Evolutionary conservation across 768 basidiomycete genomes (phyloP).

Genomic region (Russula compacta): DNA sequence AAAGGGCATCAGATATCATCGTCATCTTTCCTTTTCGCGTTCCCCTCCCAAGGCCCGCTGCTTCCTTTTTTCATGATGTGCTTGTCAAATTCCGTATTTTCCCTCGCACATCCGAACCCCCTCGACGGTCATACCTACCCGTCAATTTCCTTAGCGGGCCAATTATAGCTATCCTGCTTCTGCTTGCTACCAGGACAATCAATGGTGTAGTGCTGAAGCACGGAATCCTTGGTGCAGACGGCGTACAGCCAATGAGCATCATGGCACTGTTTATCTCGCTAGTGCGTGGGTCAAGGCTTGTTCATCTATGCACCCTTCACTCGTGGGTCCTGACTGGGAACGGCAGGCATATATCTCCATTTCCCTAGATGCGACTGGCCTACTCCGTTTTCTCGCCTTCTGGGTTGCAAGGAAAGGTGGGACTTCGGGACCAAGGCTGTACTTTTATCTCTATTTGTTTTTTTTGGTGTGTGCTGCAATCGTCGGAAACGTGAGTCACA

Average conservation of each 20-base stretch:
- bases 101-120: not conserved
- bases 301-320: not conserved
- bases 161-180: constrained; percentile 24
- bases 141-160: constrained; percentile 29
- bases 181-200: constrained; percentile 25
- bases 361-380: constrained; percentile 81
- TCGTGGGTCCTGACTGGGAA: not conserved
- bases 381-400: constrained; percentile 80
- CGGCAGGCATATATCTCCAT: constrained; percentile 74
- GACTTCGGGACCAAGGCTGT: constrained; percentile 59
- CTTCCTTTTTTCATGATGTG: not conserved
- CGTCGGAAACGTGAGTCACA: constrained; percentile 57
- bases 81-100: constrained; percentile 17
- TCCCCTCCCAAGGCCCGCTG: constrained; percentile 6
- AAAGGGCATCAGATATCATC: constrained; percentile 10
- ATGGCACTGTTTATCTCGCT: constrained; percentile 87
- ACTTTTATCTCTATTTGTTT: constrained; percentile 75
- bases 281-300: constrained; percentile 27
- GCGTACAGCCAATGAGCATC: constrained; percentile 86
- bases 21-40: constrained; percentile 20
- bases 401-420: constrained; percentile 75
- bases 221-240: constrained; percentile 74
- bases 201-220: constrained; percentile 42
- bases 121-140: constrained; percentile 16
- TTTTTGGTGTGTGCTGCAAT: constrained; percentile 68